These are phyloP conservation scores for Silybum marianum DNA, from an alignment of 129 eudicot genomes.

Conservation along the genomic window DNA sequence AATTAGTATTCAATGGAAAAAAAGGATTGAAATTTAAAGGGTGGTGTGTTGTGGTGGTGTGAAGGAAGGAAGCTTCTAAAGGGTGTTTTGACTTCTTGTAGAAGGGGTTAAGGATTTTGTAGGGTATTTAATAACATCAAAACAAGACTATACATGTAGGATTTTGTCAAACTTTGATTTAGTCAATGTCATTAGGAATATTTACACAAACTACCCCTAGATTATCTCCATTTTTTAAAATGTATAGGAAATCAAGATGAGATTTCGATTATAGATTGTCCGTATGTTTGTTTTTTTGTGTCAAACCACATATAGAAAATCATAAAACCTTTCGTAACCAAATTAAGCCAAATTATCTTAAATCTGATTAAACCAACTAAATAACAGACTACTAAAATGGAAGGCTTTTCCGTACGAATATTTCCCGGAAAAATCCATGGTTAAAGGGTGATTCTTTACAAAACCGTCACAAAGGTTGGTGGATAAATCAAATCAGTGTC, in stretches of 20 bases:
- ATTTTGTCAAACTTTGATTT: slow-evolving; percentile 20
- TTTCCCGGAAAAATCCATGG: no score
- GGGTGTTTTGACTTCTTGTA: slow-evolving; percentile 36
- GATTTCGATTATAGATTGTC: neutral
- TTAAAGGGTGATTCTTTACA: no score
- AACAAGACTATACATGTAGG: slow-evolving; percentile 32
- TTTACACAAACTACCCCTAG: neutral
- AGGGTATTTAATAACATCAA: neutral
- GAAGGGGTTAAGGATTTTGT: slow-evolving; percentile 38
- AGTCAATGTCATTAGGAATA: neutral
- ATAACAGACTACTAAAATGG: no score
- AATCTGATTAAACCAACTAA: neutral
- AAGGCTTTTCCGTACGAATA: no score
- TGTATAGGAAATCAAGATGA: no score
- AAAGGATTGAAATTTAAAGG: slow-evolving; percentile 10
- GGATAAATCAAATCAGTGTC: no score
- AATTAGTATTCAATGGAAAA: slow-evolving; percentile 8
- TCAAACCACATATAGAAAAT: neutral
- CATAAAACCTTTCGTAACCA: neutral
- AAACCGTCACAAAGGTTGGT: no score
- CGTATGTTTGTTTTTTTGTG: neutral
- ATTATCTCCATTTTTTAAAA: neutral
- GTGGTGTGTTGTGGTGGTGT: neutral
- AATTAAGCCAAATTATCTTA: no score
- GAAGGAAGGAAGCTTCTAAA: slow-evolving; percentile 27